Evolutionary conservation across 2,329 filamentous ascomycete genomes (phyloP).

Genomic region (Clarireedia paspali): DNA sequence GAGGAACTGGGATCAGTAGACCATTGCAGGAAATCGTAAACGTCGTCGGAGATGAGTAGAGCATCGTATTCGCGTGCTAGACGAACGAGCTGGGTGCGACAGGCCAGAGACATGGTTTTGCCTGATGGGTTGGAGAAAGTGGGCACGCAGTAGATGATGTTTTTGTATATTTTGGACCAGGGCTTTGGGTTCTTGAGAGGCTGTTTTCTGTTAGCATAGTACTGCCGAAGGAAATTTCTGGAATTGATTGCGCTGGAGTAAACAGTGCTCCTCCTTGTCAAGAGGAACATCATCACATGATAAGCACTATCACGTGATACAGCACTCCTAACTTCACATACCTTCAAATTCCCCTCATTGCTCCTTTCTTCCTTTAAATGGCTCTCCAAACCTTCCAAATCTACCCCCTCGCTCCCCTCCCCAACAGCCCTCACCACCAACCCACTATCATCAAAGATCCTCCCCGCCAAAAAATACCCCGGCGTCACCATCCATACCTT

Average conservation of each 20-base stretch:
- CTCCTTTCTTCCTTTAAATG: slow-evolving; percentile 15
- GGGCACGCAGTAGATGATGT: slow-evolving; percentile 83
- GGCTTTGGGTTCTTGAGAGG: slow-evolving; percentile 33
- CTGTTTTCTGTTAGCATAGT: slow-evolving; percentile 1
- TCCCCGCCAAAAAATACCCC: slow-evolving; percentile 75
- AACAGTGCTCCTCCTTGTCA: too few species aligned
- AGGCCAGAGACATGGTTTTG: slow-evolving; percentile 65
- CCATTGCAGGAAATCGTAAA: slow-evolving; percentile 92
- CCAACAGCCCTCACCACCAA: slow-evolving; percentile 65
- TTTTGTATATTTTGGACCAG: slow-evolving; percentile 71
- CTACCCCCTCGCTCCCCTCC: slow-evolving; percentile 71
- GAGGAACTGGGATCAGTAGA: slow-evolving; percentile 31
- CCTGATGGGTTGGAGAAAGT: slow-evolving; percentile 86
- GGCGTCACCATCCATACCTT: slow-evolving; percentile 77
- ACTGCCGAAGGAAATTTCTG: not conserved
- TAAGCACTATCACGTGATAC: not conserved
- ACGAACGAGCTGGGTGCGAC: slow-evolving; percentile 62
- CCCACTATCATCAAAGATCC: slow-evolving; percentile 77
- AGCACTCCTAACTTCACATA: not conserved
- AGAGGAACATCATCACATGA: not conserved
- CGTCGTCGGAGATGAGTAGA: slow-evolving; percentile 81
- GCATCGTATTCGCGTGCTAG: slow-evolving; percentile 74
- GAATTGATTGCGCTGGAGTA: too few species aligned
- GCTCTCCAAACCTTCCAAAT: slow-evolving; percentile 39
- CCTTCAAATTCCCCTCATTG: not conserved